Evolutionary conservation across 805 yeast genomes (phyloP), one percentile per base, ranked within the genome.

Genomic region (Saturnispora ahearnii): DNA sequence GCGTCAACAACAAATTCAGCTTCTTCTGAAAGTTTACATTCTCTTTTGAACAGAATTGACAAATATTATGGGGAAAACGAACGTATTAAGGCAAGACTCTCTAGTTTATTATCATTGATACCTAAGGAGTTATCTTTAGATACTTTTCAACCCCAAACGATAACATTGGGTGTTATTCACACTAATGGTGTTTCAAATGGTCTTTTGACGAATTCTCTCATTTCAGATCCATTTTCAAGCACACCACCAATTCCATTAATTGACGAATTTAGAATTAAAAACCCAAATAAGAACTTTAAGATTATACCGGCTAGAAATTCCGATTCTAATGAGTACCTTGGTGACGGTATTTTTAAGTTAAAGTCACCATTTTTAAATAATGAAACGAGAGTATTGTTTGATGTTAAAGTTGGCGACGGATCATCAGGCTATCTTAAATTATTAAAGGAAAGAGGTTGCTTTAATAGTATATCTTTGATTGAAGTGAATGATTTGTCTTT

Each of bases 341-440:
- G 46, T 7, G 46, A 50, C 15, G 55, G 57, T 4, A 44, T 44
- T 9, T 50, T 59, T 41, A 55, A 54, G 10, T 51, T 61, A 7
- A 62, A 59, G 36, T 56, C 70, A 0, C 68, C 70, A 13, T 57
- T 66, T 44, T 45, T 66, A 40, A 62, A 51, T 46, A 50, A 51
- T 33, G 68, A 64, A 1, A 49, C 57, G 11, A 54, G 70, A 40
- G 57, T 63, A 11, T 52, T 62, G 13, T 65, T 60, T 47, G 61
- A 59, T 50, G 60, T 56, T 12, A 54, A 61, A n/a, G 45, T 54
- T 1, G 64, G 62, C 11, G 60, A 56, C 37, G 54, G 59, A 8
- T 44, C 58, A 9, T 51, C 52, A 21, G 41, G 44, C 3, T 29
- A 46, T 9, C 44, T 63, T 13, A 51, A 56, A 9, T 12, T 8